Conservation (phyloP, 169 alveolate species). For the Fabrea salina region DNA sequence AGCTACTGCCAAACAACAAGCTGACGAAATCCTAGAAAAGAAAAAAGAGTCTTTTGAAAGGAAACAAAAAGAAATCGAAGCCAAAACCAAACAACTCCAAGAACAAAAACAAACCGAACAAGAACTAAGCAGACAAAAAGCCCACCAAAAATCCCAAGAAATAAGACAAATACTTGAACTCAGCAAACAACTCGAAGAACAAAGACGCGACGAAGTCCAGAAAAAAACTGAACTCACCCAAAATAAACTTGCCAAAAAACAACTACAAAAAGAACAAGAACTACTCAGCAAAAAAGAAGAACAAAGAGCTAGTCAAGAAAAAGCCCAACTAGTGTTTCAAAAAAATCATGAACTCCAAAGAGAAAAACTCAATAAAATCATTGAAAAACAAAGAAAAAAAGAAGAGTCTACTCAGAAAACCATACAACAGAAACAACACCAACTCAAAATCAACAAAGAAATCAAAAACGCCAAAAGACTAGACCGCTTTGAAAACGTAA, state of each 20-base stretch:
- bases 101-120: constrained; percentile 47
- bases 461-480: constrained; percentile 53
- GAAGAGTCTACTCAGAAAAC: constrained; percentile 46
- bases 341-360: constrained; percentile 41
- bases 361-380: constrained; percentile 40
- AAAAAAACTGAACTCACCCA: constrained; percentile 8
- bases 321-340: constrained; percentile 21
- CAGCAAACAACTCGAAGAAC: constrained; percentile 24
- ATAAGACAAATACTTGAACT: constrained; percentile 53
- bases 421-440: constrained; percentile 30
- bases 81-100: constrained; percentile 47
- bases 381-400: constrained; percentile 44
- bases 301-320: constrained; percentile 51
- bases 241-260: neutral
- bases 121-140: constrained; percentile 27
- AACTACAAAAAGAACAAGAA: neutral
- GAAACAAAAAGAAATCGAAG: constrained; percentile 42
- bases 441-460: constrained; percentile 48
- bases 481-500: constrained; percentile 62
- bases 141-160: constrained; percentile 40
- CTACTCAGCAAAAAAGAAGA: constrained; percentile 32
- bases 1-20: constrained; percentile 45
- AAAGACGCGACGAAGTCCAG: neutral
- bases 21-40: constrained; percentile 41
- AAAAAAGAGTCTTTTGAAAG: constrained; percentile 40